phyloP scores from a whole-genome alignment of 2,329 filamentous ascomycete species.

The Fusarium xylarioides region DNA sequence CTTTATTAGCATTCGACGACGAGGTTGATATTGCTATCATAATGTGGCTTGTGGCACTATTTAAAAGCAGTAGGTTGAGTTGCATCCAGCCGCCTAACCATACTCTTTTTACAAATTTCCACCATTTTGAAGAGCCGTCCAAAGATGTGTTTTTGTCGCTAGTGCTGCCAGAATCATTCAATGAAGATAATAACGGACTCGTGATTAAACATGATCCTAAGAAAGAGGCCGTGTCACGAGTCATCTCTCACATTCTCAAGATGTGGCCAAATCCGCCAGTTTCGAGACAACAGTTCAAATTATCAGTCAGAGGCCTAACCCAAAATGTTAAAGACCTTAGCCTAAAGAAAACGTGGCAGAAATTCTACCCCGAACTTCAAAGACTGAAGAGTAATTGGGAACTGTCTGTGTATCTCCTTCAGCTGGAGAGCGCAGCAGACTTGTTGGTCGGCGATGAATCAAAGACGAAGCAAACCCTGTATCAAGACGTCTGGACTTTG shows the following conservation, averaged over 20 bases:
- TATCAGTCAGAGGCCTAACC: not conserved
- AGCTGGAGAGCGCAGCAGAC: not conserved
- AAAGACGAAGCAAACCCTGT: not conserved
- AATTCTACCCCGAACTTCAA: not conserved
- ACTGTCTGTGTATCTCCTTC: not conserved
- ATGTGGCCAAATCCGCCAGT: not conserved
- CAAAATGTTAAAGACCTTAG: rapidly evolving
- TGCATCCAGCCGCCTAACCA: not conserved
- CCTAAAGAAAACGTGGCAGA: not conserved
- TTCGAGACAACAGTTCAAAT: not conserved
- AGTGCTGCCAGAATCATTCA: not conserved
- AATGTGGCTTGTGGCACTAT: conserved; percentile 15
- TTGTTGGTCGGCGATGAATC: not conserved
- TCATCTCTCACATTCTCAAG: not conserved
- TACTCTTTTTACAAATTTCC: conserved; percentile 14
- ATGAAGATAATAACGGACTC: rapidly evolving
- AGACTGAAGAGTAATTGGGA: not conserved
- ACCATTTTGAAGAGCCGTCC: not conserved
- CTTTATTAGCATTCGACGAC: conserved; percentile 9
- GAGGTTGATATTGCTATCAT: conserved; percentile 3
- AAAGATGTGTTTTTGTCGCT: not conserved
- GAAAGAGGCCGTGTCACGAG: not conserved
- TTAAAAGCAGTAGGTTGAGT: not conserved
- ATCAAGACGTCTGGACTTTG: not conserved
- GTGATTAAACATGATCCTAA: rapidly evolving